Conservation (phyloP, 176 grass and related monocot species). For the Typha latifolia region DNA sequence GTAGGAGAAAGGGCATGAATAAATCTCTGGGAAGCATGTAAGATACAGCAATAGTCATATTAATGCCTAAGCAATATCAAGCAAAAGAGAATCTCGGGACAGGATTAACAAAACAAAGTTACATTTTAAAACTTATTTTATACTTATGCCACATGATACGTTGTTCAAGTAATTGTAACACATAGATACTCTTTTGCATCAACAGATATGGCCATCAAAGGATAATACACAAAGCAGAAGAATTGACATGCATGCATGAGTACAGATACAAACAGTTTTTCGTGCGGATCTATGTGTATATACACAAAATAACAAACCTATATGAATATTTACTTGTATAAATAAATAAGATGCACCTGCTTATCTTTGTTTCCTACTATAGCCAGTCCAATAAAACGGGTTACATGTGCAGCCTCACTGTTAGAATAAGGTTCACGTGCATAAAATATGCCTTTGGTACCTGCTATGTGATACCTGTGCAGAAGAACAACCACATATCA, state of each 20-base stretch:
- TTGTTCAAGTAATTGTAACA: too few relatives aligned
- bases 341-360: slow-evolving; percentile 39
- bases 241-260: not conserved
- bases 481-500: slow-evolving; percentile 6
- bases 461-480: slow-evolving; percentile 85
- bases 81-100: not conserved
- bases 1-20: slow-evolving; percentile 99
- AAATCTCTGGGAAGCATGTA: slow-evolving; percentile 68
- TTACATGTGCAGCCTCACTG: slow-evolving; percentile 57
- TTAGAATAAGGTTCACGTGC: slow-evolving; percentile 78
- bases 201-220: too few relatives aligned
- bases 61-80: slow-evolving; percentile 14
- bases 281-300: not conserved
- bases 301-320: not conserved
- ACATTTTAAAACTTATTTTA: not conserved
- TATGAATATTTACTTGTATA: not conserved
- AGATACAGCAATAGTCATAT: slow-evolving; percentile 22
- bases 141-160: not conserved
- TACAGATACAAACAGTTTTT: not conserved
- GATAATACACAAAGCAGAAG: too few relatives aligned
- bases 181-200: too few relatives aligned
- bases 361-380: slow-evolving; percentile 91
- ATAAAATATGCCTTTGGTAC: slow-evolving; percentile 81
- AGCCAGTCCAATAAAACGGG: slow-evolving; percentile 91
- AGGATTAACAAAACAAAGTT: not conserved